phyloP scores from a whole-genome alignment of 257 asterid species.

The Nyctanthes arbortristis region DNA sequence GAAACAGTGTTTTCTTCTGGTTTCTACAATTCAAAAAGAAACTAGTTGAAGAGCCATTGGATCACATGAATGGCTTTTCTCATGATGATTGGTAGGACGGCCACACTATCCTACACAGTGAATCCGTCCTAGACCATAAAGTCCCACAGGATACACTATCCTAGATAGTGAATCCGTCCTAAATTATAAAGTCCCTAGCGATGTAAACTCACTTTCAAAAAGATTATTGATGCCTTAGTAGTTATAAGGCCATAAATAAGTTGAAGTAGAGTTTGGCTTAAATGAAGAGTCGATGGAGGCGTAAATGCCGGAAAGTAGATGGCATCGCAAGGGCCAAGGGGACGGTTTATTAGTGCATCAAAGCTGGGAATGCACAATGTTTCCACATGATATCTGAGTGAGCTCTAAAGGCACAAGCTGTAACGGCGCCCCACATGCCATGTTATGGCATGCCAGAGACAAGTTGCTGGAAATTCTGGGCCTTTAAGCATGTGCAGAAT shows the following conservation, averaged over 20 bases:
- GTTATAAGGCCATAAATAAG: too few species aligned
- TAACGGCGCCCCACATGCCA: slow-evolving; percentile 36
- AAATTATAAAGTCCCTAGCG: too few species aligned
- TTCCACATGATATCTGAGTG: slow-evolving; percentile 32
- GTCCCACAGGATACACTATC: too few species aligned
- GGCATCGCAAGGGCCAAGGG: background rate
- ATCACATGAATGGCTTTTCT: slow-evolving; percentile 20
- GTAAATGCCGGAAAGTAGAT: background rate
- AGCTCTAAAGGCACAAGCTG: slow-evolving; percentile 24
- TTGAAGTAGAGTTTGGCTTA: too few species aligned
- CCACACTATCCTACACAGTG: slow-evolving; percentile 3
- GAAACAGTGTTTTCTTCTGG: background rate
- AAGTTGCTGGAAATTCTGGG: background rate
- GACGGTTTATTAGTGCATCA: background rate
- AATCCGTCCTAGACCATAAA: too few species aligned
- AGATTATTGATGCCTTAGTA: too few species aligned
- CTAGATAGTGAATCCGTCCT: too few species aligned
- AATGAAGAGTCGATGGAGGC: too few species aligned
- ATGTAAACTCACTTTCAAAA: too few species aligned
- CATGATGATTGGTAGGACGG: slow-evolving; percentile 19
- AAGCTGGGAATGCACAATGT: background rate
- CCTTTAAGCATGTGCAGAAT: slow-evolving; percentile 23
- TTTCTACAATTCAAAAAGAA: background rate
- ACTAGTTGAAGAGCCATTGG: too few species aligned
- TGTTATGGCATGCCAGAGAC: slow-evolving; percentile 28